Evolutionary conservation across 148 eudicot genomes (phyloP).

Genomic region (Talinum fruticosum): DNA sequence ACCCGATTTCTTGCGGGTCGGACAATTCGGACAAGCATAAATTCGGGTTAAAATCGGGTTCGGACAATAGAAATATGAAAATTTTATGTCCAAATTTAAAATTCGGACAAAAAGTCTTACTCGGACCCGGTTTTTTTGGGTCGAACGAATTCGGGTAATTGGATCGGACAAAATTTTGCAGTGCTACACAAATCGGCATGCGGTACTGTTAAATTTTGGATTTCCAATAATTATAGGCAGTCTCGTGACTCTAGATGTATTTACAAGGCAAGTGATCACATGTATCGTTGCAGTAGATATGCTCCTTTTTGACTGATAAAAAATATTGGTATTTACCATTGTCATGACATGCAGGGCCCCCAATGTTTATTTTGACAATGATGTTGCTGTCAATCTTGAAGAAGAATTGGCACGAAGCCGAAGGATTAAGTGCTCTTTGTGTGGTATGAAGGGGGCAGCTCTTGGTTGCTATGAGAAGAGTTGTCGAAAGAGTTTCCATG

Average conservation of each 20-base stretch:
- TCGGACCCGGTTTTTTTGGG: no score
- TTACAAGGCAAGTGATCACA: not conserved
- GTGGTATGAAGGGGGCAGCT: constrained; percentile 88
- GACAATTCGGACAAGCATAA: no score
- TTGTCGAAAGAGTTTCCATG: constrained; percentile 90
- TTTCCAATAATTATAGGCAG: not conserved
- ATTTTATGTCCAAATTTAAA: no score
- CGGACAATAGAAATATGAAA: no score
- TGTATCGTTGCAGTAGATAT: not conserved
- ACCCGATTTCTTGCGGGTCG: no score
- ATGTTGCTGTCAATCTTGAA: constrained; percentile 62
- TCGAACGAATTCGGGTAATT: no score
- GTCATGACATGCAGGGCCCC: constrained; percentile 67
- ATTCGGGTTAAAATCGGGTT: no score
- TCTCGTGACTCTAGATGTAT: not conserved
- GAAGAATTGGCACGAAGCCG: constrained; percentile 66
- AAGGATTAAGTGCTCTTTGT: constrained; percentile 81
- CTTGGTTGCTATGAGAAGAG: constrained; percentile 90
- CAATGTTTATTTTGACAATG: constrained; percentile 72
- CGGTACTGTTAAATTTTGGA: not conserved
- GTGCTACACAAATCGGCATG: no score
- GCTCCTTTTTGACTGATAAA: not conserved
- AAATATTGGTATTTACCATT: not conserved
- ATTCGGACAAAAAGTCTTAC: no score
- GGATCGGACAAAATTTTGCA: no score